These are phyloP conservation scores for Penicillium sclerotigenum DNA, from an alignment of 2,329 filamentous ascomycete species.

Conservation along the genomic window DNA sequence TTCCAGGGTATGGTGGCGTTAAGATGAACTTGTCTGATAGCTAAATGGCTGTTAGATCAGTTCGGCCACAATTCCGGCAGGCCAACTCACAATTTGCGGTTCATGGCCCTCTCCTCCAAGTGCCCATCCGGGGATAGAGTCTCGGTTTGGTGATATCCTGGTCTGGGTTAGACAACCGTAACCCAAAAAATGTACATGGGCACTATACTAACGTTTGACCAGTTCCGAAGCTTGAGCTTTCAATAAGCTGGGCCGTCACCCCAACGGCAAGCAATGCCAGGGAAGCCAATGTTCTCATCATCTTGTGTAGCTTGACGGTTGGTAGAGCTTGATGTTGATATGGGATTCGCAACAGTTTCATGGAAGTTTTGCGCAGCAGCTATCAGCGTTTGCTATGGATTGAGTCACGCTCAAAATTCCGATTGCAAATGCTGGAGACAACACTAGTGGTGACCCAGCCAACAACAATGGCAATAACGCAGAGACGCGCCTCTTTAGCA, in stretches of 20 bases:
- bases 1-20: constrained; percentile 82
- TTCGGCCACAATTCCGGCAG: not conserved
- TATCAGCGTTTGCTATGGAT: constrained; percentile 10
- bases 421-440: constrained; percentile 31
- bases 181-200: not conserved
- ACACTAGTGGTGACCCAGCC: constrained; percentile 45
- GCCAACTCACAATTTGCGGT: constrained; percentile 49
- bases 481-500: constrained; percentile 51
- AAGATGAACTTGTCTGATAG: constrained; percentile 90
- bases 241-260: constrained; percentile 63
- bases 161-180: constrained; percentile 8
- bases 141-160: constrained; percentile 59
- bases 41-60: constrained; percentile 26
- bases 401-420: constrained; percentile 14
- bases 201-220: constrained; percentile 53
- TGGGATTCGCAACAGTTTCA: not conserved
- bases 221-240: constrained; percentile 75
- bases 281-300: constrained; percentile 43
- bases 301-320: constrained; percentile 20
- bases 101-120: constrained; percentile 54
- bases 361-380: not conserved
- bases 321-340: not conserved
- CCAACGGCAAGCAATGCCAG: constrained; percentile 48
- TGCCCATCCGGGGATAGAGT: constrained; percentile 55
- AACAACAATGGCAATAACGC: constrained; percentile 50